These are phyloP conservation scores for Chrysosphaeria jannelii DNA, from an alignment of 2,329 filamentous ascomycete genomes.

Conservation along the genomic window DNA sequence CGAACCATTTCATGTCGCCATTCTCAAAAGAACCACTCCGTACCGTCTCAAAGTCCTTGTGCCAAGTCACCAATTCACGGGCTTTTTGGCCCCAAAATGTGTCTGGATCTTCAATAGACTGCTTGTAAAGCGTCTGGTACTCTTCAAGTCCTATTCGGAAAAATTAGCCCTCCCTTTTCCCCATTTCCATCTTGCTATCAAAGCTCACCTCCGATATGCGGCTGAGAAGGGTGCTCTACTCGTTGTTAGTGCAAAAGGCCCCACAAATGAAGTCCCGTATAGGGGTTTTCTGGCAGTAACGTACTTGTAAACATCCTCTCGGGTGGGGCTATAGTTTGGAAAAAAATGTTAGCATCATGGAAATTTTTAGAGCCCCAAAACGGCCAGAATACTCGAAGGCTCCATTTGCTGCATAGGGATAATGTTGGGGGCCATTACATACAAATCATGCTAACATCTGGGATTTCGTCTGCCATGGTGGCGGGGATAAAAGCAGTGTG, in stretches of 20 bases:
- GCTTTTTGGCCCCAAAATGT: conserved; percentile 74
- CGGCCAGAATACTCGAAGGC: too few relatives aligned
- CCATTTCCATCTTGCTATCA: background rate
- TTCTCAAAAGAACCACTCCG: conserved; percentile 42
- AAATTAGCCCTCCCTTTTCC: background rate
- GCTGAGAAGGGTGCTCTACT: conserved; percentile 39
- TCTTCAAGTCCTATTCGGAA: conserved; percentile 23
- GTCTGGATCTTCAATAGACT: conserved; percentile 72
- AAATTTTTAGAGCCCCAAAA: too few relatives aligned
- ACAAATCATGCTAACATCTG: too few relatives aligned
- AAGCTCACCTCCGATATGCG: conserved; percentile 32
- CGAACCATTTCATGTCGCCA: conserved; percentile 82
- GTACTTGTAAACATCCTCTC: conserved; percentile 37
- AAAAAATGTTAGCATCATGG: too few relatives aligned
- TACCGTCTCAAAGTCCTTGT: conserved; percentile 74
- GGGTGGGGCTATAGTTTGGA: conserved; percentile 20
- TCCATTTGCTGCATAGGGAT: too few relatives aligned
- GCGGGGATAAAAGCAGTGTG: too few relatives aligned
- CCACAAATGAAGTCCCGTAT: conserved; percentile 1
- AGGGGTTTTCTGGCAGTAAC: conserved; percentile 6
- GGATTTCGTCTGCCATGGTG: too few relatives aligned
- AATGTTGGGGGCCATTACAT: too few relatives aligned
- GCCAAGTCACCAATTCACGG: conserved; percentile 72
- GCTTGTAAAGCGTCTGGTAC: conserved; percentile 36
- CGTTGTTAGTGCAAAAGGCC: conserved; percentile 1